Base-by-base conservation (phyloP, 495 filamentous ascomycete genomes). In the Daldinia concentrica region DNA sequence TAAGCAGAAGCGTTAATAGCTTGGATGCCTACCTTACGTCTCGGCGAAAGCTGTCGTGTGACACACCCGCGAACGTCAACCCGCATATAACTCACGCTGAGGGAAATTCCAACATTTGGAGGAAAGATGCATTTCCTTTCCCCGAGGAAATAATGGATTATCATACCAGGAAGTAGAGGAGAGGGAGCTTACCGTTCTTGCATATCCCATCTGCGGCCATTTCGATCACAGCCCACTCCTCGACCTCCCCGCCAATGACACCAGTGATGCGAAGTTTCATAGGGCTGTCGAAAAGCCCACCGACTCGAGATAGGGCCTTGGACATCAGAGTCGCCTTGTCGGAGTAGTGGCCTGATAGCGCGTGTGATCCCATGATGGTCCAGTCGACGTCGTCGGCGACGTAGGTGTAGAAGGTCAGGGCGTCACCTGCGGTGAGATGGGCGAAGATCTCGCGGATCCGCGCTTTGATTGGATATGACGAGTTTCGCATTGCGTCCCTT, bases 211-310 rank as follows among this genome's bases (percentile, higher is more conserved):
- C 43, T 12, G 52, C 63, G 19, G 29, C 14, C 41, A 69, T 12
- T 48, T 69, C 67, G 15, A 69, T 32, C 7, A 64, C 59, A 24
- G 54, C 52, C 54, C 60, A 69, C 2, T 52, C 59, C 41, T 69
- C 66, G 17, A 64, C 34, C 17, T 64, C 54, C 6, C 67, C 48
- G 4, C 55, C 67, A n/a, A 65, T 56, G 15, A 65, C 19, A 27
- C 50, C 26, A 6, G 30, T 32, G 30, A 59, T 58, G 22, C 51
- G 36, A 14, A 61, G 61, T 48, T 70, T 51, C 8, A 64, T 26
- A 22, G 55, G n/a, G 5, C 55, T 41, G n/a, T 45, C 52, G 37
- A 39, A 39, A 39, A 39, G 37, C n/a, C 62, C 6, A 1, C 29
- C 29, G 29, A 32, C 4, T 32, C 29, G 29, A 32, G 29, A 32